Evolutionary conservation across 257 asterid genomes (phyloP), one percentile per base, ranked within the genome.

Genomic region (Plantago ovata): DNA sequence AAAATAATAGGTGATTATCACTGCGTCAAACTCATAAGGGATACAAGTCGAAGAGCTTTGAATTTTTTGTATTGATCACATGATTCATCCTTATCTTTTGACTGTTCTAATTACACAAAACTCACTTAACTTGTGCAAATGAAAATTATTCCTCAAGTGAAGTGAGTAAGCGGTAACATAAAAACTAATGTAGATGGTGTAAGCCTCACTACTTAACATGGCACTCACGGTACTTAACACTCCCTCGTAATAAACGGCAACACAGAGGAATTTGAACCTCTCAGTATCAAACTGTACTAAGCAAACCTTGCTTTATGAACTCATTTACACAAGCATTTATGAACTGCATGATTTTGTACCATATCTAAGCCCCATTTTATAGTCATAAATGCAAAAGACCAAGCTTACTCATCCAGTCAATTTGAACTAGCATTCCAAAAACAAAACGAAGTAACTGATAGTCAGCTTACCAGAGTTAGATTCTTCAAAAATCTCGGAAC

Each of bases 401-500:
- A 56, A 59, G 28, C 46, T 41, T 16, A 20, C 7, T 7, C 41
- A 40, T 59, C 56, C 18, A 69, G 23, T 28, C 36, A 50, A 42
- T 12, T 16, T 21, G 22, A 38, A 21, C 58, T 3, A 21, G 0
- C 38, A 23, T 39, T 38, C 38, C 13, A 38, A 20, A 63, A 15
- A 46, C 43, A 60, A 50, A 22, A 38, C 39, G 53, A 46, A 22
- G 33, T 18, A 33, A 42, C 54, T 44, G 54, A 15, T 12, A 36
- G 12, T 16, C 14, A 58, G 14, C 53, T 53, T 68, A 75, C 82
- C 85, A 20, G 89, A 77, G 67, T 74, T 73, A 40, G 90, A 75
- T 43, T 83, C 95, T 65, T 86, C 84, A 64, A 93, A 80, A 65
- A 89, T 87, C 75, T 93, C 99, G 0, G 99, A 93, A 49, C 97